Evolutionary conservation across 169 alveolate species (phyloP), one percentile per base, ranked within the genome.

Genomic region (Plasmodium billcollinsi): DNA sequence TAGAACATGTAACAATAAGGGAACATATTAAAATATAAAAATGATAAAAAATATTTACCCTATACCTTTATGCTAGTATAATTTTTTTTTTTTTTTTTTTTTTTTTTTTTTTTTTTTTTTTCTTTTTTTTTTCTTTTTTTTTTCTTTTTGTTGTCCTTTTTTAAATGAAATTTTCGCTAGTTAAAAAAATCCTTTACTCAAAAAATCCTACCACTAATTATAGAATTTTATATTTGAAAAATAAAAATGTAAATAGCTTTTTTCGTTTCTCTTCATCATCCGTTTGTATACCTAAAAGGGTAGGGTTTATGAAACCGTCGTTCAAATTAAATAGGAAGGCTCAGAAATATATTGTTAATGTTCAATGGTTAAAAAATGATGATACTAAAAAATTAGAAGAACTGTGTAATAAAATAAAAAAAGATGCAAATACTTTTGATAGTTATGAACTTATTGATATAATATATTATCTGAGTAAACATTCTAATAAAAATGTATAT

Each of bases 241-340:
- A n/a, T 18, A 45, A 49, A 33, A 21, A 83, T 69, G 83, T 83
- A 69, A 83, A 63, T 49, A 50, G 6, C 5, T 83, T 83, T 43
- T 69, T 39, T 39, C 47, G 47, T 39, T 39, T 39, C 11, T 39
- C 9, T 39, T 39, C 47, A 39, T 39, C 47, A 6, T 39, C 47
- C 47, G 47, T 39, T 5, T 39, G 47, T 39, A 58, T 83, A 50
- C 91, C 91, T 21, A 83, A 67, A 69, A 69, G 91, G 45, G 91
- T 83, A 15, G 91, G 91, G 49, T 83, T 83, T 54, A 83, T 69
- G 80, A 83, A 83, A 12, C 91, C 91, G 8, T 61, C 85, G 24
- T 83, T 83, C 63, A 83, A 83, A 54, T 63, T 83, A 56, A 83
- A 83, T 50, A 83, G 91, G 47, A 83, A 83, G 47, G 91, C 91